These are phyloP conservation scores for Phytophthora pistaciae DNA, from an alignment of 352 stramenopile genomes.

Conservation along the genomic window DNA sequence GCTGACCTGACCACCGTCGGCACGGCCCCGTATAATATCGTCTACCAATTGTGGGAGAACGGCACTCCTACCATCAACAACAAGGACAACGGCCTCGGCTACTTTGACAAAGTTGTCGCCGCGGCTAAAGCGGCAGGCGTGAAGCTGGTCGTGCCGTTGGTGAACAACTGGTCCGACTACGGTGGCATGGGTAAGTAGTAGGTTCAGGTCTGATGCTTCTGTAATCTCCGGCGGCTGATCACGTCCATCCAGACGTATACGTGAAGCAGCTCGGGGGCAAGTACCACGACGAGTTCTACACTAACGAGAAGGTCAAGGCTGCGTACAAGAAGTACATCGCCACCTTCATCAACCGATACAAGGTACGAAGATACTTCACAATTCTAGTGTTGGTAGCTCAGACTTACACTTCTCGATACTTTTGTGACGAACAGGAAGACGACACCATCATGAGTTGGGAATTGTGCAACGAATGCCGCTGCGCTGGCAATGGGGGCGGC, in stretches of 20 bases:
- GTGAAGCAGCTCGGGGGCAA: conserved; percentile 39
- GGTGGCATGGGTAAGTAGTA: conserved; percentile 30
- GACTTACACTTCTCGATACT: background rate
- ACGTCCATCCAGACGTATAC: conserved; percentile 22
- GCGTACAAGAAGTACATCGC: conserved; percentile 39
- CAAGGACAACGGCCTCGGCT: conserved; percentile 35
- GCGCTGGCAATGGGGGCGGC: conserved; percentile 18
- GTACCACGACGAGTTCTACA: conserved; percentile 49
- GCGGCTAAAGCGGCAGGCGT: conserved; percentile 42
- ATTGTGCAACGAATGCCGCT: conserved; percentile 39
- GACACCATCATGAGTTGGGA: conserved; percentile 43
- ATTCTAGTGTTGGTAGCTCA: background rate
- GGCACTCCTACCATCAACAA: conserved; percentile 40
- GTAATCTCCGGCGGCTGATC: background rate
- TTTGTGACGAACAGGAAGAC: conserved; percentile 8
- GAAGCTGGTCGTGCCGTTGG: conserved; percentile 29
- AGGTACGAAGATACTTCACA: background rate
- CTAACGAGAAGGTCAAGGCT: conserved; percentile 35
- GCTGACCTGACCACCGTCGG: conserved; percentile 25
- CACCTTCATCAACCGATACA: background rate
- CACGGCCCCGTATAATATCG: conserved; percentile 33
- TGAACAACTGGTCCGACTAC: conserved; percentile 51
- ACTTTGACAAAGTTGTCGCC: conserved; percentile 40
- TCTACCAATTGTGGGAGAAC: conserved; percentile 43
- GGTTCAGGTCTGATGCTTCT: background rate